Percentiles rank a stretch among this genome's conserved stretches.
Evolutionary conservation across 345 rosid genomes (phyloP).

Genomic region (Boechera divaricarpa): DNA sequence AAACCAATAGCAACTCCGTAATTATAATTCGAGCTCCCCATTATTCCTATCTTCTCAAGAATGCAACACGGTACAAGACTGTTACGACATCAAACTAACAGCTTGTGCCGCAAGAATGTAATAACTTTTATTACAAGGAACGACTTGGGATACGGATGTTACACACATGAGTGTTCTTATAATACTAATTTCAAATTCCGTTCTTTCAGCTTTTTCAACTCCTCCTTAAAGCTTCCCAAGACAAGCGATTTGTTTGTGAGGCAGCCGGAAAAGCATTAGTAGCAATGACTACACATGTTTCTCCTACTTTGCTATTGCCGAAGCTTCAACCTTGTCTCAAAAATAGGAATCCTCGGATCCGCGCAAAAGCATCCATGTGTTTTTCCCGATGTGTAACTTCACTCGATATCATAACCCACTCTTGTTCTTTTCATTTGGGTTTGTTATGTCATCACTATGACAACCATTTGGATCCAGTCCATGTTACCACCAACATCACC

Average conservation of each 20-base stretch:
- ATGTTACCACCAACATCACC: not conserved
- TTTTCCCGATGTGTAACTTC: slow-evolving; percentile 62
- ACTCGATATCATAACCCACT: slow-evolving; percentile 9
- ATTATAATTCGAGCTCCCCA: too few relatives aligned
- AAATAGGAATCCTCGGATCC: slow-evolving; percentile 73
- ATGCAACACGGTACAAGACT: too few relatives aligned
- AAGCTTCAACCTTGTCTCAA: slow-evolving; percentile 77
- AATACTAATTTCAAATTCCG: slow-evolving; percentile 9
- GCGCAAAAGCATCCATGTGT: slow-evolving; percentile 84
- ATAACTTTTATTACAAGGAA: too few relatives aligned
- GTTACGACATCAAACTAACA: too few relatives aligned
- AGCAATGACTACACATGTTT: slow-evolving; percentile 67
- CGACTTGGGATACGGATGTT: too few relatives aligned
- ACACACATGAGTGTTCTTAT: too few relatives aligned
- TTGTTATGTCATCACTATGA: not conserved
- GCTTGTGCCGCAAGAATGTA: too few relatives aligned
- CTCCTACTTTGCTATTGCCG: slow-evolving; percentile 64
- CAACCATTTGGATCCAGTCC: not conserved
- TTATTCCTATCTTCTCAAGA: too few relatives aligned
- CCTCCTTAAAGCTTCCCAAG: slow-evolving; percentile 92
- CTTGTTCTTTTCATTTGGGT: not conserved
- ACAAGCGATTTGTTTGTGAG: slow-evolving; percentile 86
- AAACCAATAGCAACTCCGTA: too few relatives aligned
- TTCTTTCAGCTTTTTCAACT: slow-evolving; percentile 77
- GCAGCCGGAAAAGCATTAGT: slow-evolving; percentile 79